Percentiles rank a stretch among this genome's conserved stretches.
These are phyloP conservation scores for Blastobotrys petasosporus DNA, from an alignment of 1,139 yeast species.

Conservation along the genomic window DNA sequence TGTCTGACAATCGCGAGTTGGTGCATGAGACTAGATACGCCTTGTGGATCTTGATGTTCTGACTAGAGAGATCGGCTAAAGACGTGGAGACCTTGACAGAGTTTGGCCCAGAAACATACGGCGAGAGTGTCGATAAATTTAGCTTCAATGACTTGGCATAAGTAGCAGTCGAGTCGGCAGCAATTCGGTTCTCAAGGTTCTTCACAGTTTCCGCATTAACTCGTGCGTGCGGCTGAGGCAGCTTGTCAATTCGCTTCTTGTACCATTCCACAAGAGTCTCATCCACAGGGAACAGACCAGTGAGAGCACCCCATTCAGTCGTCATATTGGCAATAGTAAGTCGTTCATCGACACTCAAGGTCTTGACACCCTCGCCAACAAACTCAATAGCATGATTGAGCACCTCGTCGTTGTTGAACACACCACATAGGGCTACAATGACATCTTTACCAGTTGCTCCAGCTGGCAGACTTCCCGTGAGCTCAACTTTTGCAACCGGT, in stretches of 20 bases:
- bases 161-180: slow-evolving; percentile 67
- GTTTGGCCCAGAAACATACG: slow-evolving; percentile 93
- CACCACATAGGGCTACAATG: slow-evolving; percentile 91
- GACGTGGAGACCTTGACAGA: slow-evolving; percentile 88
- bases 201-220: slow-evolving; percentile 58
- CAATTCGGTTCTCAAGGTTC: slow-evolving; percentile 33
- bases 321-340: slow-evolving; percentile 98
- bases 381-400: slow-evolving; percentile 96
- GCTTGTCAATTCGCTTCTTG: slow-evolving; percentile 52
- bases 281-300: slow-evolving; percentile 95
- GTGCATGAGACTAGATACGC: slow-evolving; percentile 98
- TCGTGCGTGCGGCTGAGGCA: slow-evolving; percentile 84
- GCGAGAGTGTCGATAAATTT: slow-evolving; percentile 80
- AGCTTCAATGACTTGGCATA: slow-evolving; percentile 84
- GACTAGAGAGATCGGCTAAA: slow-evolving; percentile 62
- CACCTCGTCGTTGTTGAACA: slow-evolving; percentile 93
- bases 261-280: slow-evolving; percentile 71
- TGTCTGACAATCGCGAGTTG: slow-evolving; percentile 86
- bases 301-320: slow-evolving; percentile 98
- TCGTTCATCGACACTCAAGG: slow-evolving; percentile 80
- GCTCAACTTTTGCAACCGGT: slow-evolving; percentile 92
- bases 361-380: slow-evolving; percentile 75
- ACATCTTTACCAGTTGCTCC: slow-evolving; percentile 97
- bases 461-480: slow-evolving; percentile 69
- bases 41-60: slow-evolving; percentile 76